phyloP scores from a whole-genome alignment of 129 eudicot species.

The Artemisia annua region DNA sequence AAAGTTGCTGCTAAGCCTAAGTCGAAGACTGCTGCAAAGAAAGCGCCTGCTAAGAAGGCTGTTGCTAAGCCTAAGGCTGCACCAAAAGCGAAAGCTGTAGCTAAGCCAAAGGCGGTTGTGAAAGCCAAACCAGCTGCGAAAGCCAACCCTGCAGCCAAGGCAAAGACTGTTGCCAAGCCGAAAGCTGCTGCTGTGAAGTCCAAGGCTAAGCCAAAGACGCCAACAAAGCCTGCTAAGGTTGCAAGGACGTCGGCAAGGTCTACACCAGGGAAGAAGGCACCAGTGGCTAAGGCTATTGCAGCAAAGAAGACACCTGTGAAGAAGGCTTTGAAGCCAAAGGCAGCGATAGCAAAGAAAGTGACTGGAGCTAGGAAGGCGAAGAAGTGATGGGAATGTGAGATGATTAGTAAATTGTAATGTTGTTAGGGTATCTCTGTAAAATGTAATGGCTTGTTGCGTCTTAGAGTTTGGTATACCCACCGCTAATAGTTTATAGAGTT shows the following conservation, averaged over 20 bases:
- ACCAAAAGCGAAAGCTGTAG: slow-evolving; percentile 34
- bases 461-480: slow-evolving; percentile 35
- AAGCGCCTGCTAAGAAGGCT: slow-evolving; percentile 41
- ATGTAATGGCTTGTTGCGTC: slow-evolving; percentile 32
- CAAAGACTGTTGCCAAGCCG: slow-evolving; percentile 32
- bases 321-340: slow-evolving; percentile 38
- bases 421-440: slow-evolving; percentile 37
- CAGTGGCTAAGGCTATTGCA: slow-evolving; percentile 15
- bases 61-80: slow-evolving; percentile 36
- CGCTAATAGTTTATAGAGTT: slow-evolving; percentile 37
- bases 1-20: slow-evolving; percentile 31
- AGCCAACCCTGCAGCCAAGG: too few species aligned
- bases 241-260: slow-evolving; percentile 51
- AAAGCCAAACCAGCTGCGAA: too few species aligned
- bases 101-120: too few species aligned
- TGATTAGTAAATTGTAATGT: slow-evolving; percentile 22
- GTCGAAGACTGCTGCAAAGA: slow-evolving; percentile 34
- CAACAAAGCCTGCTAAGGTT: slow-evolving; percentile 43
- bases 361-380: slow-evolving; percentile 30
- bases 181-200: slow-evolving; percentile 38
- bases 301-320: slow-evolving; percentile 41
- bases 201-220: slow-evolving; percentile 35
- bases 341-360: slow-evolving; percentile 24
- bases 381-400: slow-evolving; percentile 24
- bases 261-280: slow-evolving; percentile 47